Conservation (phyloP, 2,329 filamentous ascomycete species). For the Harringtonia lauricola region DNA sequence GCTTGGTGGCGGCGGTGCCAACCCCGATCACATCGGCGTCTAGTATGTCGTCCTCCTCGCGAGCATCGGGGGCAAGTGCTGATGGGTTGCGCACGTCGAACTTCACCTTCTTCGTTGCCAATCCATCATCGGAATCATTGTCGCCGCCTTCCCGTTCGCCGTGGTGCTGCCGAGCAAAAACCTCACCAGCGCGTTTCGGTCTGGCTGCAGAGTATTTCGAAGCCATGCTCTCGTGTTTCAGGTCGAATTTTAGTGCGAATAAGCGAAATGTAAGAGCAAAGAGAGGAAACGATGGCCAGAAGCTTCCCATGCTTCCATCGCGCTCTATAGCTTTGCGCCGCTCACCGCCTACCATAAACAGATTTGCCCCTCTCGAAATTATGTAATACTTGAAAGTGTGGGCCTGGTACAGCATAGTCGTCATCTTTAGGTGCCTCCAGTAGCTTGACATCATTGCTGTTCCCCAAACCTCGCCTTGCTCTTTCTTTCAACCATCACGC, state of each 20-base stretch:
- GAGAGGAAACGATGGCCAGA: too few species aligned
- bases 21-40: constrained; percentile 90
- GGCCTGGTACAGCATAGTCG: background rate
- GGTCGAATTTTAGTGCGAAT: background rate
- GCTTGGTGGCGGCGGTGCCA: constrained; percentile 63
- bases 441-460: too few species aligned
- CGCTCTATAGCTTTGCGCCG: background rate
- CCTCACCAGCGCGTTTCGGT: constrained; percentile 74
- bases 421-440: constrained; percentile 3
- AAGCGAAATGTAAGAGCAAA: background rate
- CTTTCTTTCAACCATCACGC: background rate
- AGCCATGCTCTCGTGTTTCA: constrained; percentile 29
- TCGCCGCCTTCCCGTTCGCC: constrained; percentile 33
- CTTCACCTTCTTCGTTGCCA: constrained; percentile 62
- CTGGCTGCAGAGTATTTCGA: constrained; percentile 55
- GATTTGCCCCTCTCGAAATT: constrained; percentile 1
- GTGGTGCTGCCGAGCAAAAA: constrained; percentile 66
- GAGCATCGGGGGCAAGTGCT: constrained; percentile 72
- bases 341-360: background rate
- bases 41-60: constrained; percentile 61
- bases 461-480: background rate
- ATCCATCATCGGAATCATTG: constrained; percentile 32
- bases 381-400: background rate
- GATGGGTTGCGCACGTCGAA: constrained; percentile 95
- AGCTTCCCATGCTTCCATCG: background rate